Evolutionary conservation across 2,329 filamentous ascomycete species (phyloP).

Genomic region (Triangularia verruculosa): DNA sequence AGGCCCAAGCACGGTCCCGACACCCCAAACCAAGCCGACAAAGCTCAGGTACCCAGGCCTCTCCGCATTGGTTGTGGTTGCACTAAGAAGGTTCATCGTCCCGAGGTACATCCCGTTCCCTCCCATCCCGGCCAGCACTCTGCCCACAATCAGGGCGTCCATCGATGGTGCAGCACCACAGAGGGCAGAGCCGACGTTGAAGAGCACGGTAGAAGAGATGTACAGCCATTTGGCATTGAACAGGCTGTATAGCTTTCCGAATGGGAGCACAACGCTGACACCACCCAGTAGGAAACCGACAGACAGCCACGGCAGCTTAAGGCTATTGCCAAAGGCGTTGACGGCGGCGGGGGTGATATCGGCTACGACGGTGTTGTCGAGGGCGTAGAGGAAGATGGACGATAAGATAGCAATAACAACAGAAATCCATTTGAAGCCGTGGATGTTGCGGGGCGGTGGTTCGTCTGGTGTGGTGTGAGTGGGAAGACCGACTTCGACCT

Average conservation of each 20-base stretch:
- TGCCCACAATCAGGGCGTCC: slow-evolving; percentile 46
- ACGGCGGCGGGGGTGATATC: slow-evolving; percentile 43
- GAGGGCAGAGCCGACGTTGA: slow-evolving; percentile 35
- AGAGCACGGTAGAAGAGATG: slow-evolving; percentile 23
- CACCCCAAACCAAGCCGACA: slow-evolving; percentile 38
- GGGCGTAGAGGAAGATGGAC: slow-evolving; percentile 39
- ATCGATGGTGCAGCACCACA: slow-evolving; percentile 45
- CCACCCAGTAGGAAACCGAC: slow-evolving; percentile 19
- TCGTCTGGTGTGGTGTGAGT: not conserved
- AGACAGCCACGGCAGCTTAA: slow-evolving; percentile 42
- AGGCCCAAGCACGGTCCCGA: slow-evolving; percentile 47
- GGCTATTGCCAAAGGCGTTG: slow-evolving; percentile 34
- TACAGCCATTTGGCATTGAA: slow-evolving; percentile 44
- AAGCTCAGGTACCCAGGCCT: slow-evolving; percentile 30
- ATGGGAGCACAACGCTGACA: slow-evolving; percentile 35
- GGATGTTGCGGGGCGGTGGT: not conserved
- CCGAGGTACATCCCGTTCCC: slow-evolving; percentile 44
- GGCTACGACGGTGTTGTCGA: slow-evolving; percentile 49
- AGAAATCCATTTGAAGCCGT: slow-evolving; percentile 25
- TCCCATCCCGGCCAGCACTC: slow-evolving; percentile 44
- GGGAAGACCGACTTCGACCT: not conserved
- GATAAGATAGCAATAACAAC: slow-evolving; percentile 25
- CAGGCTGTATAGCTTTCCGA: slow-evolving; percentile 36
- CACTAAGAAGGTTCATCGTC: slow-evolving; percentile 32
- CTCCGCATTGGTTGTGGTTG: slow-evolving; percentile 19